Conservation (phyloP, 148 eudicot species). For the Drosera capensis region DNA sequence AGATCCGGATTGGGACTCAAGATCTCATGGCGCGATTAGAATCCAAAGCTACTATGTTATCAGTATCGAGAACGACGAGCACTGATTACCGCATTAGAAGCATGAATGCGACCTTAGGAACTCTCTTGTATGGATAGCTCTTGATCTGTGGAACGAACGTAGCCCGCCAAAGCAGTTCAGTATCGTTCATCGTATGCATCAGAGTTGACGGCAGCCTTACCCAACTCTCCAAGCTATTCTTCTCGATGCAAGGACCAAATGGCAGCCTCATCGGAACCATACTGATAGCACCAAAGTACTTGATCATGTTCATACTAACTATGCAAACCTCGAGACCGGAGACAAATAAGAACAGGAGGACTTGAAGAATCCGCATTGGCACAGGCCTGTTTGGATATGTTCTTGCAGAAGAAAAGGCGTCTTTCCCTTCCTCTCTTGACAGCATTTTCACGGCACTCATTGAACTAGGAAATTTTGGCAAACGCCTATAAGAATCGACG, state of each 20-base stretch:
- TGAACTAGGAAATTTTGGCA: no score
- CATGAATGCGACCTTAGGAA: constrained; percentile 39
- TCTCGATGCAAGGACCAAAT: constrained; percentile 11
- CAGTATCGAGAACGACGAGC: no score
- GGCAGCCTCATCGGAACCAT: constrained; percentile 5
- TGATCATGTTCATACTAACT: constrained; percentile 23
- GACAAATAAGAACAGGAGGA: constrained; percentile 20
- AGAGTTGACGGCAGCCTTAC: constrained; percentile 18
- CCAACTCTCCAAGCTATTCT: constrained; percentile 19
- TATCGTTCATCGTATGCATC: constrained; percentile 31
- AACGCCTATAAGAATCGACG: no score
- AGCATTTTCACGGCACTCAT: no score
- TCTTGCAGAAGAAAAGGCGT: constrained; percentile 3
- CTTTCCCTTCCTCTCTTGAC: background rate
- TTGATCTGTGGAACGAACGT: constrained; percentile 25
- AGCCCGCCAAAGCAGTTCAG: constrained; percentile 39
- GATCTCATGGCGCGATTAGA: no score
- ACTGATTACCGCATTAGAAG: constrained; percentile 9
- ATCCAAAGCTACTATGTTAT: no score
- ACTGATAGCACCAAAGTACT: constrained; percentile 12
- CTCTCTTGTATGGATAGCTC: constrained; percentile 26
- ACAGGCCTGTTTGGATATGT: constrained; percentile 12
- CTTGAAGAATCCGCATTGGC: constrained; percentile 22
- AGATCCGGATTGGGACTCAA: no score
- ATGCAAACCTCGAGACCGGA: constrained; percentile 26